Evolutionary conservation across 2,329 filamentous ascomycete genomes (phyloP).

Genomic region (Bipolaris victoriae): DNA sequence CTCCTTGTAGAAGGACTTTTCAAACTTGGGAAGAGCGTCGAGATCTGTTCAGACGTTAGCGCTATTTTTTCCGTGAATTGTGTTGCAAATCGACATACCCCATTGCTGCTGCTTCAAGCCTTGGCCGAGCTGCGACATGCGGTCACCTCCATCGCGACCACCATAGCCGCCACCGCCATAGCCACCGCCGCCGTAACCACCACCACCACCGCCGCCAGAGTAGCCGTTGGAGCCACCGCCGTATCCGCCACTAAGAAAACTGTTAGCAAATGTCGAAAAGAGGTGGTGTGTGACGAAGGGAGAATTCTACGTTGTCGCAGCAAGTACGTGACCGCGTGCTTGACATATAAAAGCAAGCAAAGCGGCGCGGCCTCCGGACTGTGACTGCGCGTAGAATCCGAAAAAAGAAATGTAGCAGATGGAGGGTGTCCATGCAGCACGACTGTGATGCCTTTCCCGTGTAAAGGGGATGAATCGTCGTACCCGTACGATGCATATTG

Average conservation of each 20-base stretch:
- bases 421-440: slow-evolving; percentile 40
- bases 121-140: slow-evolving; percentile 90
- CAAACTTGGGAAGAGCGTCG: slow-evolving; percentile 85
- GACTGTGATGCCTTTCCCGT: slow-evolving; percentile 50
- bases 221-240: slow-evolving; percentile 65
- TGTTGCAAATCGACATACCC: slow-evolving; percentile 66
- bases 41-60: slow-evolving; percentile 66
- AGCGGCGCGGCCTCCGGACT: slow-evolving; percentile 34
- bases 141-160: slow-evolving; percentile 74
- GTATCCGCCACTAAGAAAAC: slow-evolving; percentile 31
- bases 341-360: slow-evolving; percentile 26
- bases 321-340: slow-evolving; percentile 34
- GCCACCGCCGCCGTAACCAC: slow-evolving; percentile 31
- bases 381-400: slow-evolving; percentile 39
- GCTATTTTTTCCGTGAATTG: background rate
- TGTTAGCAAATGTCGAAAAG: slow-evolving; percentile 32
- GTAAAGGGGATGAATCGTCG: slow-evolving; percentile 44
- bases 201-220: slow-evolving; percentile 39
- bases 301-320: slow-evolving; percentile 41
- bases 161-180: slow-evolving; percentile 48
- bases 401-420: slow-evolving; percentile 38
- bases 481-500: slow-evolving; percentile 55
- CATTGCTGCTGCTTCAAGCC: slow-evolving; percentile 86
- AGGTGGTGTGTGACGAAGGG: slow-evolving; percentile 19
- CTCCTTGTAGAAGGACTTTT: slow-evolving; percentile 99